Conservation (phyloP, 2,329 filamentous ascomycete species). For the Colletotrichum costaricense region DNA sequence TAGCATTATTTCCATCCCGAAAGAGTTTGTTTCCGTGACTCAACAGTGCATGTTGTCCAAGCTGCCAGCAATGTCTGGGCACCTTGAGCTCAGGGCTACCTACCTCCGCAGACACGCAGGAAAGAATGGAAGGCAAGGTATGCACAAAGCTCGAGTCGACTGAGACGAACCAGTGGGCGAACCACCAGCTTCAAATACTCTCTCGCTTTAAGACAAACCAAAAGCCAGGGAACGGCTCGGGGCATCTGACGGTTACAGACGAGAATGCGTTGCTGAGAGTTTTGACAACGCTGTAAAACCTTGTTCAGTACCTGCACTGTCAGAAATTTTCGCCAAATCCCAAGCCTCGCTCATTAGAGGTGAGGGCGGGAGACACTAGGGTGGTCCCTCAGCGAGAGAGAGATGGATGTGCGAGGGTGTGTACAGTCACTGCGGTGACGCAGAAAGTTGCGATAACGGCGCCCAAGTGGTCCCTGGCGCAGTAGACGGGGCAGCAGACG, state of each 20-base stretch:
- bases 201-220: not conserved
- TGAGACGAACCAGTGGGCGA: not conserved
- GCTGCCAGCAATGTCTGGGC: slow-evolving; percentile 7
- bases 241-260: slow-evolving; percentile 6
- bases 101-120: not conserved
- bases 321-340: slow-evolving; percentile 27
- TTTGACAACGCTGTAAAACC: slow-evolving; percentile 24
- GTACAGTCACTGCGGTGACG: slow-evolving; percentile 27
- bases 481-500: slow-evolving; percentile 15
- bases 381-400: not conserved
- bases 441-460: slow-evolving; percentile 34
- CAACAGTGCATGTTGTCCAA: slow-evolving; percentile 19
- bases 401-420: not conserved
- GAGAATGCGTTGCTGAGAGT: slow-evolving; percentile 14
- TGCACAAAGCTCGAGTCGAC: not conserved
- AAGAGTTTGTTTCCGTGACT: not conserved
- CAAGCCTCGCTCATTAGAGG: not conserved
- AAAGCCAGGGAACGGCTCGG: not conserved
- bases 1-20: not conserved
- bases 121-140: not conserved
- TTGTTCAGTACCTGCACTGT: slow-evolving; percentile 22
- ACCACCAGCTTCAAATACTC: not conserved
- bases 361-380: not conserved
- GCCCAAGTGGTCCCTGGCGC: slow-evolving; percentile 26
- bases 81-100: not conserved